Conservation (phyloP, 2,329 filamentous ascomycete genomes). For the Colletotrichum nymphaeae region DNA sequence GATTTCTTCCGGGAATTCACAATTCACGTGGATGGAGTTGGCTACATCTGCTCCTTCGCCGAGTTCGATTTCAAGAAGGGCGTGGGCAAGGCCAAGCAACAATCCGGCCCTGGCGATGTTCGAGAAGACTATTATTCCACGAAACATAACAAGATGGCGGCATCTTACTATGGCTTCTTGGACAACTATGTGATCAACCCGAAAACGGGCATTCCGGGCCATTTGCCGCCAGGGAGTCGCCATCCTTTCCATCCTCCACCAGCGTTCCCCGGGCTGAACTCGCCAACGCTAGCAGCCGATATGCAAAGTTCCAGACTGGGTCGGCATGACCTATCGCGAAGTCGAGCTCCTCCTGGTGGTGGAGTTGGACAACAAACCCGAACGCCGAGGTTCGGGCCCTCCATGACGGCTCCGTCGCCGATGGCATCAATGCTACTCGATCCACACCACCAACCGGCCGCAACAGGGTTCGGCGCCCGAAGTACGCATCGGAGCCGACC, state of each 20-base stretch:
- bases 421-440: conserved; percentile 81
- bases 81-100: conserved; percentile 57
- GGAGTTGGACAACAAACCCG: conserved; percentile 48
- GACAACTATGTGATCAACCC: conserved; percentile 89
- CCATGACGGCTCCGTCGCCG: conserved; percentile 67
- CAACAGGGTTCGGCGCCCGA: conserved; percentile 56
- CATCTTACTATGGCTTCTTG: conserved; percentile 93
- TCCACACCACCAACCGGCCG: conserved; percentile 77
- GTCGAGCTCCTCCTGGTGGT: conserved; percentile 49
- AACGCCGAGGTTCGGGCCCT: conserved; percentile 57
- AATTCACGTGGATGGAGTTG: conserved; percentile 94
- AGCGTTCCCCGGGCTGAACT: conserved; percentile 77
- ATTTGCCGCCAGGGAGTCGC: conserved; percentile 64
- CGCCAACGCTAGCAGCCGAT: conserved; percentile 67
- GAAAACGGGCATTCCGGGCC: conserved; percentile 72
- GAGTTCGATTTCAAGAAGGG: conserved; percentile 97
- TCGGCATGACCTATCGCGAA: conserved; percentile 57
- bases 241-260: conserved; percentile 81
- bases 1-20: conserved; percentile 99
- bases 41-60: conserved; percentile 96
- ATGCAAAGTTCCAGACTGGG: conserved; percentile 63
- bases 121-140: conserved; percentile 94
- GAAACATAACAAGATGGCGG: conserved; percentile 98
- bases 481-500: conserved; percentile 60
- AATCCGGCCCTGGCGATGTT: conserved; percentile 64